A percentile compares a stretch with the other conserved stretches of the same genome.
Evolutionary conservation across 2,329 filamentous ascomycete genomes (phyloP).

Genomic region (Botryotinia narcissicola): DNA sequence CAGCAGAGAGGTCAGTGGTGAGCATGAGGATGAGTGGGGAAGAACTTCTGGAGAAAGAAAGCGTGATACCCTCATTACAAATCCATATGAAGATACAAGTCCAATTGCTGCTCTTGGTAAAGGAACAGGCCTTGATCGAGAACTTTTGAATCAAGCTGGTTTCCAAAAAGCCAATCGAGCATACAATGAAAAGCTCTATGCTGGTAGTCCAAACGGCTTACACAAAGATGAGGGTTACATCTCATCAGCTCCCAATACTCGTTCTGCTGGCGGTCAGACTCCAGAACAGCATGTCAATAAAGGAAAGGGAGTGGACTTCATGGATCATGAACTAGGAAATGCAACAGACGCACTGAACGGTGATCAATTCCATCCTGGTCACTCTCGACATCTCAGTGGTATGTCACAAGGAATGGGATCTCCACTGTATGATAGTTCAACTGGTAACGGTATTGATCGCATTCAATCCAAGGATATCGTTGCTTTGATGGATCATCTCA

Average conservation of each 20-base stretch:
- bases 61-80: constrained; percentile 64
- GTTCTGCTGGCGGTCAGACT: constrained; percentile 48
- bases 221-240: constrained; percentile 89
- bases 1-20: constrained; percentile 54
- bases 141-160: constrained; percentile 44
- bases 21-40: constrained; percentile 63
- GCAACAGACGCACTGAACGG: constrained; percentile 48
- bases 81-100: constrained; percentile 64
- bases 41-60: constrained; percentile 61
- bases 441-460: constrained; percentile 80
- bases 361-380: constrained; percentile 66
- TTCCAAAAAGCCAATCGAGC: constrained; percentile 41
- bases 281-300: constrained; percentile 44
- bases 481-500: constrained; percentile 96
- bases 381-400: constrained; percentile 72
- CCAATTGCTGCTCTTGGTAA: constrained; percentile 50
- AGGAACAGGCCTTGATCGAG: constrained; percentile 40
- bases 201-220: constrained; percentile 54
- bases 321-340: constrained; percentile 50
- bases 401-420: constrained; percentile 90
- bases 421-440: constrained; percentile 86
- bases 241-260: constrained; percentile 62
- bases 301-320: constrained; percentile 47
- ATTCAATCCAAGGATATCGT: constrained; percentile 98
- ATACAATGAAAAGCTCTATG: constrained; percentile 41